phyloP scores from a whole-genome alignment of 345 rosid species.

The Geranium rotundifolium region DNA sequence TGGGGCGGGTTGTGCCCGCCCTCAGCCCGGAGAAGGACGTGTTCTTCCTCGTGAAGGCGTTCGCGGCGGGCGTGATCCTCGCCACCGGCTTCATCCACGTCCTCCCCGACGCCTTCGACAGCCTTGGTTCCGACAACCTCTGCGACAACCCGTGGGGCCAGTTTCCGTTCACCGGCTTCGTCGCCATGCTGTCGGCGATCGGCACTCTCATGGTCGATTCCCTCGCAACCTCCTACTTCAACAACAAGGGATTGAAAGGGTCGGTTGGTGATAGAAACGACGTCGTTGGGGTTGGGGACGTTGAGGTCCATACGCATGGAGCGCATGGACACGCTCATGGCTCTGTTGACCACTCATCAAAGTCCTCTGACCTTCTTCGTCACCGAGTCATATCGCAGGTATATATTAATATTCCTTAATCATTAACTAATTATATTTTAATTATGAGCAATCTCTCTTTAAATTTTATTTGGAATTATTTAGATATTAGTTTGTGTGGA shows the following conservation, averaged over 20 bases:
- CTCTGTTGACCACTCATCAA: too few relatives aligned
- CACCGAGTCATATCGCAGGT: constrained; percentile 3
- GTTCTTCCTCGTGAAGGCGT: constrained; percentile 15
- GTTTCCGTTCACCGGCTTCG: not conserved
- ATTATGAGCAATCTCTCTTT: too few relatives aligned
- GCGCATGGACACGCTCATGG: too few relatives aligned
- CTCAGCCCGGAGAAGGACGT: constrained; percentile 27
- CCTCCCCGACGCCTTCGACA: not conserved
- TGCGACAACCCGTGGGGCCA: not conserved
- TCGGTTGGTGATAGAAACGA: not conserved
- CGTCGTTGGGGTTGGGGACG: not conserved
- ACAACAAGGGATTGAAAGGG: not conserved
- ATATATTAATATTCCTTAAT: not conserved
- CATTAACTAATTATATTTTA: too few relatives aligned
- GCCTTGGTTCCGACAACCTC: not conserved
- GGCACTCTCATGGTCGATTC: not conserved
- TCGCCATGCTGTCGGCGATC: not conserved
- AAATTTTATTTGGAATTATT: too few relatives aligned
- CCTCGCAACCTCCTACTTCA: not conserved
- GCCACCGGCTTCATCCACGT: constrained; percentile 1
- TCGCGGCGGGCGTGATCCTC: constrained; percentile 1
- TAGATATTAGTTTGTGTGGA: too few relatives aligned
- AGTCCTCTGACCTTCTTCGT: not conserved
- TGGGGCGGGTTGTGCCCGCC: constrained; percentile 24
- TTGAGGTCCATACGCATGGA: too few relatives aligned